Base-by-base conservation (phyloP, 202 grass and related monocot genomes). In the Brachypodium distachyon region DNA sequence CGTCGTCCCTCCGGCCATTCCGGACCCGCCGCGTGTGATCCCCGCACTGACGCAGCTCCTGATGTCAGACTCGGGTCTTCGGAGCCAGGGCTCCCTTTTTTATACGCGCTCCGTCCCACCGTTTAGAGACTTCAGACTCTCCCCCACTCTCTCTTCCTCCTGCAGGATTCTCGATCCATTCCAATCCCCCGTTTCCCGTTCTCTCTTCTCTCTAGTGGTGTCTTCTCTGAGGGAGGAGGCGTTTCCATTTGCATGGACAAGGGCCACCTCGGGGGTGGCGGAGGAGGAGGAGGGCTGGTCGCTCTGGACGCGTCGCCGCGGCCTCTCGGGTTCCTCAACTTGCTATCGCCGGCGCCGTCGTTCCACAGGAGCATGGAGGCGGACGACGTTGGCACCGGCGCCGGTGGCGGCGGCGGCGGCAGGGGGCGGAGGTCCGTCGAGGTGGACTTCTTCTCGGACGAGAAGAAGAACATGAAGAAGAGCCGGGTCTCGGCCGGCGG, bases 381-480 rank as follows among this genome's bases (percentile, higher is more conserved):
- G 38, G 61, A 60, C 46, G 70, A 55, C 61, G 22, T 22, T 4
- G 8, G n/a, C n/a, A 58, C 26, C 48, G 40, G 72, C 8, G 26
- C 52, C 14, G 69, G 65, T 4, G 47, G 33, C 3, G 37, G 58
- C 1, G 12, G 22, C 2, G 21, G 37, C 2, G 39, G 44, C 2
- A 62, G 33, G 33, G 56, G 54, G 4, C 56, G 56, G 16, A 79
- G 74, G 27, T 88, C 91, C 25, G 28, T 90, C 2, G 94, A 92
- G 86, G 84, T 97, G 7, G 94, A 97, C 79, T 97, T 97, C 63
- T 97, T 97, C 82, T 92, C 84, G n/a, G 89, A 84, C 40, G 86
- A 94, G 76, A 94, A 94, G 84, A 81, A 83, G 73, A 88, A 43
- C 74, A 75, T 76, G 76, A 90, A 52, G 28, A 72, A 22, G 27